Conservation (phyloP, 140 eudicot species). For the Flaveria floridana region DNA sequence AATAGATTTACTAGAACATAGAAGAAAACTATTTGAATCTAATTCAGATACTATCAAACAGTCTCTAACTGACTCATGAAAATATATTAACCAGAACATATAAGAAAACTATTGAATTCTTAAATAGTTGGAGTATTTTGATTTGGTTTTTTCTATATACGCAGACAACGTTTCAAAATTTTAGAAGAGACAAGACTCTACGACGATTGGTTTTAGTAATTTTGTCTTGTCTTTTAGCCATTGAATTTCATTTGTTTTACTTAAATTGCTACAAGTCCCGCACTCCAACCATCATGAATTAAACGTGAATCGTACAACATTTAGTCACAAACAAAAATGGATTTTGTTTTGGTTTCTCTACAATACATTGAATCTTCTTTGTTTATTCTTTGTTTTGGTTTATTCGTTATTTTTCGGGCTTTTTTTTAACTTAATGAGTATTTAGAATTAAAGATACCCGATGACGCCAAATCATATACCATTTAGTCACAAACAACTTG, state of each 20-base stretch:
- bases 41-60: too few relatives aligned
- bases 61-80: not conserved
- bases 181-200: not conserved
- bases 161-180: slow-evolving; percentile 17
- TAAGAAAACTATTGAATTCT: not conserved
- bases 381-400: not conserved
- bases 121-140: not conserved
- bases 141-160: not conserved
- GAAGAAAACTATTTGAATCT: too few relatives aligned
- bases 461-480: too few relatives aligned
- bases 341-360: slow-evolving; percentile 26
- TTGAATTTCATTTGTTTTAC: slow-evolving; percentile 15
- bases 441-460: too few relatives aligned
- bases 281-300: not conserved
- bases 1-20: too few relatives aligned
- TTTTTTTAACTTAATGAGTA: too few relatives aligned
- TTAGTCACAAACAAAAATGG: slow-evolving; percentile 2
- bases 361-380: slow-evolving; percentile 22
- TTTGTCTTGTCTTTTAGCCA: slow-evolving; percentile 5
- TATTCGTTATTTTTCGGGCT: not conserved
- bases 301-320: slow-evolving; percentile 8
- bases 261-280: not conserved
- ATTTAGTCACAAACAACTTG: too few relatives aligned
- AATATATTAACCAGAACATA: not conserved
- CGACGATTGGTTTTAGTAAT: not conserved